phyloP scores from a whole-genome alignment of 495 filamentous ascomycete species.

The Hypoxylon fuscum region DNA sequence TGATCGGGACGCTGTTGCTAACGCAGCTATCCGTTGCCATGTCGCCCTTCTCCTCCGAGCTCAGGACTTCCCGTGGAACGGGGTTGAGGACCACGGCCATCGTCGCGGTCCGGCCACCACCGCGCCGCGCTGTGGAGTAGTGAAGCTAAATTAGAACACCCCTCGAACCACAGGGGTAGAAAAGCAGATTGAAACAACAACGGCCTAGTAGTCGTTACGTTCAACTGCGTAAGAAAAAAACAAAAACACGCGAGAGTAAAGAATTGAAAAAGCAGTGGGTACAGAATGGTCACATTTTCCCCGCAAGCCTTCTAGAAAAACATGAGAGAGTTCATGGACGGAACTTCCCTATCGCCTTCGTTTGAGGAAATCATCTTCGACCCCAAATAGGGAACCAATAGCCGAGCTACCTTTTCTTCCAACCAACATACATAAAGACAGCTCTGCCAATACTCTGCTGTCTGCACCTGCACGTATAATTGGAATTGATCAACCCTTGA shows the following conservation, averaged over 20 bases:
- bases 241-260: neutral
- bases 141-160: neutral
- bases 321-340: no score
- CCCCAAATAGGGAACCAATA: no score
- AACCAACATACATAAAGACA: no score
- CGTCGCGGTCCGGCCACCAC: neutral
- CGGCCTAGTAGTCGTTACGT: constrained; percentile 10
- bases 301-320: no score
- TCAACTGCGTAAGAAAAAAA: neutral
- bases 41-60: constrained; percentile 15
- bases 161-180: neutral
- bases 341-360: no score
- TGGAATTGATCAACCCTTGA: constrained; percentile 10
- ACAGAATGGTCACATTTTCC: no score
- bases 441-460: no score
- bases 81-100: constrained; percentile 11
- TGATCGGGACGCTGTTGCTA: neutral
- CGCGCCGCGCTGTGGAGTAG: neutral
- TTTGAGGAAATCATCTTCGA: no score
- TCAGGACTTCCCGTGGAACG: neutral
- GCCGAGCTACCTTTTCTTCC: neutral
- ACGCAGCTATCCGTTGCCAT: neutral
- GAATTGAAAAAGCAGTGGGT: no score
- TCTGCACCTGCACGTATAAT: neutral
- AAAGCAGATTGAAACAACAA: neutral